Evolutionary conservation across 2,329 filamentous ascomycete species (phyloP), one percentile per base, ranked within the genome.

Genomic region (Thielaviopsis populi): DNA sequence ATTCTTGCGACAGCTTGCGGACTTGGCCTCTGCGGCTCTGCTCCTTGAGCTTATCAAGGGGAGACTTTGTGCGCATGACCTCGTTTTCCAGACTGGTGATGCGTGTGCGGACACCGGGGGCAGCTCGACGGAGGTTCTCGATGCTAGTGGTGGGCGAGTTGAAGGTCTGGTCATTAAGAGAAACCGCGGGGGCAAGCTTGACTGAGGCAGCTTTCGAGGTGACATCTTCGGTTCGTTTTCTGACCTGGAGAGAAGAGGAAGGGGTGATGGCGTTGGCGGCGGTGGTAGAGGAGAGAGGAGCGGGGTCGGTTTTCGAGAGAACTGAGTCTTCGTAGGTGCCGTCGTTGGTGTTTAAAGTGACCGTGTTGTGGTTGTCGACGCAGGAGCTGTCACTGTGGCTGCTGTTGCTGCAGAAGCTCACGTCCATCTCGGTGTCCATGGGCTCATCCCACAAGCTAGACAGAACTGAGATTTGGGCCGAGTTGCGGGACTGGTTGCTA

Each of bases 361-460:
- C 27, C 22, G 6, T 22, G 22, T 56, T 41, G 50, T 33, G 19
- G 17, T 24, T 54, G 17, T 63, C 61, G 61, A 61, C 33, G 61
- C 61, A 63, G 8, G 60, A 43, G 33, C 56, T 63, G 30, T 27
- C 24, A 13, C 17, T 37, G 24, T 56, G 15, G 53, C 53, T 56
- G 53, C 53, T 56, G 30, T 56, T 17, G 17, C 53, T 56, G 53
- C 30, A 56, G 17, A 56, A 56, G 15, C 53, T 56, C 53, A 56
- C 15, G 53, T 56, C 53, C 59, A 61, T 61, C 15, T 58, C 53
- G 50, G 30, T 37, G 13, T 42, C 50, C 33, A 42, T 48, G n/a
- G 62, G 61, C 33, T 66, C 64, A 41, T 66, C 62, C 64, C 64
- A 66, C 8, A 66, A 37, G 41, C 64, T 66, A 58, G 69, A 68